Percentiles rank a stretch among this genome's conserved stretches.
Conservation (phyloP, 1,284 basidiomycete species). For the Ustilago bromivora region DNA sequence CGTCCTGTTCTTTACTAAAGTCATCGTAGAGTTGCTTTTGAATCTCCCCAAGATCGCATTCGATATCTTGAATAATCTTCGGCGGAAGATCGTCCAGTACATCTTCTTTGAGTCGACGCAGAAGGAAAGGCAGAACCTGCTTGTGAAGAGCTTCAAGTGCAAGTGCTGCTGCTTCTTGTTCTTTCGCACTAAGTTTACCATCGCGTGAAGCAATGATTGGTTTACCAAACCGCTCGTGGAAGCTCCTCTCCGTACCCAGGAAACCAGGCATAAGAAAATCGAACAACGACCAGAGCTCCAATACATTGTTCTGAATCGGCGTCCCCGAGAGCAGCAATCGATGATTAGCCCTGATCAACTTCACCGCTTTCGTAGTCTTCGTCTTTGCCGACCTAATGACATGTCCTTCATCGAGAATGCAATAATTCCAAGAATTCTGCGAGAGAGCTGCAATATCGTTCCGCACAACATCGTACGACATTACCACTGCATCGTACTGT, state of each 20-base stretch:
- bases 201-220: constrained; percentile 95
- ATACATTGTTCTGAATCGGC: constrained; percentile 98
- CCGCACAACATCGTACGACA: constrained; percentile 96
- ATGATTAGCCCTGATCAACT: constrained; percentile 89
- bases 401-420: constrained; percentile 97
- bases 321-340: constrained; percentile 95
- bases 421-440: constrained; percentile 89
- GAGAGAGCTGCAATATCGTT: constrained; percentile 88
- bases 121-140: constrained; percentile 97
- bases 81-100: constrained; percentile 95
- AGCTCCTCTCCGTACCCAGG: constrained; percentile 91
- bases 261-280: constrained; percentile 99
- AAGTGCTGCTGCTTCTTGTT: constrained; percentile 82
- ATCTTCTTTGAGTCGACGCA: constrained; percentile 96
- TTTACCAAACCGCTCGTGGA: constrained; percentile 95
- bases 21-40: constrained; percentile 81
- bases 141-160: constrained; percentile 97
- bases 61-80: constrained; percentile 99
- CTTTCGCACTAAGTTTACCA: constrained; percentile 86
- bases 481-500: constrained; percentile 83
- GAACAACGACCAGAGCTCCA: constrained; percentile 98
- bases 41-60: constrained; percentile 86
- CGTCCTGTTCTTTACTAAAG: constrained; percentile 76
- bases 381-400: constrained; percentile 99
- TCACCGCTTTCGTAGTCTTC: constrained; percentile 96